Conservation (phyloP, 805 yeast species). For the Suhomyces kilbournensis region DNA sequence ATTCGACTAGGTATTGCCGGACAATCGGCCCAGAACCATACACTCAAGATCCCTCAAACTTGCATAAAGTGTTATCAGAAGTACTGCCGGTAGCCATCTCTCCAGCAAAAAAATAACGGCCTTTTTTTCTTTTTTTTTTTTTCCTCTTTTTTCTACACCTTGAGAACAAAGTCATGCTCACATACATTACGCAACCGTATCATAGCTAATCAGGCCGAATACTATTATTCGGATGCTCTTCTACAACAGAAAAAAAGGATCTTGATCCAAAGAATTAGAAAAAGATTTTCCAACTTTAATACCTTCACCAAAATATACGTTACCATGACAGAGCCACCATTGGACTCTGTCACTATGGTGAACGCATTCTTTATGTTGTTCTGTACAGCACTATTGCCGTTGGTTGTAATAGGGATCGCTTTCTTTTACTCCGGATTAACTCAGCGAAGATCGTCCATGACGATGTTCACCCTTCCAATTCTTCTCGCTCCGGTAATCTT, state of each 20-base stretch:
- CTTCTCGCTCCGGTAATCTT: conserved; percentile 29
- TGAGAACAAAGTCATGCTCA: neutral
- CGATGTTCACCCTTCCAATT: conserved; percentile 38
- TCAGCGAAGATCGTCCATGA: conserved; percentile 40
- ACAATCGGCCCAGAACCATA: neutral
- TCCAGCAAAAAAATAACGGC: neutral
- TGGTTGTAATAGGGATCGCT: conserved; percentile 34
- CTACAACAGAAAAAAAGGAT: neutral
- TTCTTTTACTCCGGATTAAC: conserved; percentile 43
- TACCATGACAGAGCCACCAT: neutral
- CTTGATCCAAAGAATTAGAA: neutral
- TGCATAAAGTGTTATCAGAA: conserved; percentile 17
- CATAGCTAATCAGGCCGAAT: neutral
- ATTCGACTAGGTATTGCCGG: neutral
- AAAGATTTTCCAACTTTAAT: neutral
- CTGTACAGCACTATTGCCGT: conserved; percentile 32
- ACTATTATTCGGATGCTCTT: neutral
- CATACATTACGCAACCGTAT: neutral
- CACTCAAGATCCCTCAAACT: conserved; percentile 10
- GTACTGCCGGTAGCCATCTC: conserved; percentile 16
- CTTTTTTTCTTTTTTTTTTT: neutral
- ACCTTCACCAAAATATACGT: neutral
- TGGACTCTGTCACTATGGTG: conserved; percentile 8
- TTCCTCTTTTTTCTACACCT: neutral
- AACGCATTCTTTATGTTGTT: conserved; percentile 35